Evolutionary conservation across 805 yeast genomes (phyloP), one percentile per base, ranked within the genome.

Genomic region (Ogataea degrootiae): DNA sequence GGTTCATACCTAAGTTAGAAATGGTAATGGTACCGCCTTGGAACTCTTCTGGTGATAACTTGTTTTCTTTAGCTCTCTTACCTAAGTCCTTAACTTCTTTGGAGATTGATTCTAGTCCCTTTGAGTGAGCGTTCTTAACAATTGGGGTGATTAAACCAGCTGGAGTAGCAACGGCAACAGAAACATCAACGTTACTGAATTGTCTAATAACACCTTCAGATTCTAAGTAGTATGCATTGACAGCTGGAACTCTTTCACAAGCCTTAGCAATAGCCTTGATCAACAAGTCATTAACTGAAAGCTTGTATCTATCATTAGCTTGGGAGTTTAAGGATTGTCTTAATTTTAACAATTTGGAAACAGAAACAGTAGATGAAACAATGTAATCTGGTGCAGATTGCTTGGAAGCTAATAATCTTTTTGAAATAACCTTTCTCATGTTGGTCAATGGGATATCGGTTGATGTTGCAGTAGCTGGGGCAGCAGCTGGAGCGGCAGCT

Each of bases 21-120:
- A 94, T 92, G 69, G 97, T 90, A 70, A 94, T 88, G 60, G 99
- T 91, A 66, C 99, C 99, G 62, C 99, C 99, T 79, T 89, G 96
- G 84, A 87, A 94, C 75, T 94, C 99, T 70, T 89, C 96, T 54
- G 99, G 99, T 56, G 73, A 66, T 68, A 94, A 83, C 77, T 92
- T 94, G 73, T 89, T 90, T 51, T 78, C 89, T 72, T 92, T 90
- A 52, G 99, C 99, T 72, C 94, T 88, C 78, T 87, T 87, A 58
- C 97, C 98, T 59, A 94, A 79, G 59, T 86, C 97, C 77, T 94
- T 94, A 62, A 88, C 80, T 67, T 85, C 88, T 51, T 69, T 67
- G 39, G 98, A 92, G 64, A 94, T 94, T 34, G 82, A 62, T 47
- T 83, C 79, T 52, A 94, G 79, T 39, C 99, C 99, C 77, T 85